Conservation (phyloP, 2,329 filamentous ascomycete genomes). For the Sphaerulina vaccinii region DNA sequence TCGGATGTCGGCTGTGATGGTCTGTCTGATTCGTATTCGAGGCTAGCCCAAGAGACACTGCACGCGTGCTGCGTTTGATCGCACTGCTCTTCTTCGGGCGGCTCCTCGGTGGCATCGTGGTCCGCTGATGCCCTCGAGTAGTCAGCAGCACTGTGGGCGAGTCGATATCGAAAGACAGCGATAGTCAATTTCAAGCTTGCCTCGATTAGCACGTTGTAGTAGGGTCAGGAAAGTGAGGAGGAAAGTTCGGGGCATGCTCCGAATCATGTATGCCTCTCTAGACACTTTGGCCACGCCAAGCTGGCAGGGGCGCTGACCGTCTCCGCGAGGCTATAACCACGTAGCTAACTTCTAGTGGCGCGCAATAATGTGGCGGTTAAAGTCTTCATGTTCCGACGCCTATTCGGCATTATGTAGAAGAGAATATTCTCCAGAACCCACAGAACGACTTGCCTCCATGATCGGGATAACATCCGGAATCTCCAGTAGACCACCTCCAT, state of each 20-base stretch:
- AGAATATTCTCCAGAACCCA: neutral
- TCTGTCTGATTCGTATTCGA: neutral
- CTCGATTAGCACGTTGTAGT: neutral
- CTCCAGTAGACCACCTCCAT: neutral
- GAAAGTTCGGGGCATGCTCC: neutral
- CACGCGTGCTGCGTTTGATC: neutral
- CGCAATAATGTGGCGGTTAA: neutral
- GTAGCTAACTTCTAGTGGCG: neutral
- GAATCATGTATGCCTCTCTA: neutral
- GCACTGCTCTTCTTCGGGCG: neutral
- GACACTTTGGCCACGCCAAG: neutral
- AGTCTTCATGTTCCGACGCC: neutral
- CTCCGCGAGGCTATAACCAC: neutral
- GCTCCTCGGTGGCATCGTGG: neutral
- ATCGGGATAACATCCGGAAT: neutral
- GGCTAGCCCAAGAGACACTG: neutral
- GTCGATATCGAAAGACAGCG: neutral
- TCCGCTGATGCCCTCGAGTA: neutral
- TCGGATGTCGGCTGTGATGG: neutral
- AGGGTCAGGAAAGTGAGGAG: neutral
- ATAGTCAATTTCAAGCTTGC: neutral
- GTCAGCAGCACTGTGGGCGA: neutral
- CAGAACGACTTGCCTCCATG: neutral
- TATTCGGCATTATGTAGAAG: neutral
- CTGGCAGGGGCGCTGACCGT: neutral